Conservation (phyloP, 345 rosid genomes). For the Microcos paniculata region DNA sequence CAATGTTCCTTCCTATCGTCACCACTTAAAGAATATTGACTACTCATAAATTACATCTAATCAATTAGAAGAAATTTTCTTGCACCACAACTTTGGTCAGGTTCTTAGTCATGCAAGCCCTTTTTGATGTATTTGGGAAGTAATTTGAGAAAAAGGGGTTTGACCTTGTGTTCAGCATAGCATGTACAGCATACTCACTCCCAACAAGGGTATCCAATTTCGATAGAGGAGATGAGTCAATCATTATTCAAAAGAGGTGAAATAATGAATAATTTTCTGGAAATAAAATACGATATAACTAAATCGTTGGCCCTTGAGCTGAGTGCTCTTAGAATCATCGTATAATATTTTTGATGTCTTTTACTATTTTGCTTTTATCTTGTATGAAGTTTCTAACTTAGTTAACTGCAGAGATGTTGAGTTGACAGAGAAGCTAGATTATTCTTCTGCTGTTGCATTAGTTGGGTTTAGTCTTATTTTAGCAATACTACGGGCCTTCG, state of each 20-base stretch:
- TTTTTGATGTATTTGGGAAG: neutral
- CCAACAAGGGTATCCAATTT: neutral
- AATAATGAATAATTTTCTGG: neutral
- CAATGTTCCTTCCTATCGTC: neutral
- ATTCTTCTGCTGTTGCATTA: slow-evolving; percentile 73
- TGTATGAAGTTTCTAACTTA: slow-evolving; percentile 13
- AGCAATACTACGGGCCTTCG: slow-evolving; percentile 67
- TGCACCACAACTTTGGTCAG: neutral
- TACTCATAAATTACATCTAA: neutral
- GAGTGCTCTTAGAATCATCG: neutral
- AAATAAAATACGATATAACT: neutral
- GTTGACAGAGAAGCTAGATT: slow-evolving; percentile 76
- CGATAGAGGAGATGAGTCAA: neutral
- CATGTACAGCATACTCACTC: neutral
- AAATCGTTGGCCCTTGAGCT: neutral
- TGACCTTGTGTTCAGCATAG: neutral
- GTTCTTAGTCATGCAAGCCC: neutral
- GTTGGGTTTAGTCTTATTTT: slow-evolving; percentile 66
- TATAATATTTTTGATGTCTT: neutral
- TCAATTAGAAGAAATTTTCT: neutral
- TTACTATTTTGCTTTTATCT: neutral
- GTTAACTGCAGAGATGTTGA: slow-evolving; percentile 64
- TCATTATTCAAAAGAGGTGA: neutral
- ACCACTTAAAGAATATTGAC: neutral
- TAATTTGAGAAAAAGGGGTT: neutral